Evolutionary conservation across 2,329 filamentous ascomycete genomes (phyloP), one percentile per base, ranked within the genome.

Genomic region (Didymella pomorum): DNA sequence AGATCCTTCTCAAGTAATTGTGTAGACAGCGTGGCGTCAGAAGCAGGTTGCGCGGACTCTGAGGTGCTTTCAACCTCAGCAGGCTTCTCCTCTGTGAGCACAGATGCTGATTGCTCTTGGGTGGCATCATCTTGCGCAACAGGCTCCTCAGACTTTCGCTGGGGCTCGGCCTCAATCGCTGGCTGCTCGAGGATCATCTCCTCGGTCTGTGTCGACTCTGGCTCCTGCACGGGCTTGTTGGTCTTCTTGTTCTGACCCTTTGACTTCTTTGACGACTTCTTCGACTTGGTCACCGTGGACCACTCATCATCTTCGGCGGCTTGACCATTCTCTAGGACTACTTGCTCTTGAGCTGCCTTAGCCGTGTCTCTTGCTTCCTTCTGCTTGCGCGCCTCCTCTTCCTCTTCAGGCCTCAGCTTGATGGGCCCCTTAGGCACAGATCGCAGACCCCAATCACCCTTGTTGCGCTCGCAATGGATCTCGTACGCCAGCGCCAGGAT

Each of bases 401-500:
- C 50, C 29, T 73, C 65, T 6, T 59, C 66, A 14, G 66, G 65
- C 31, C 58, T 72, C 39, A 94, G 94, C 55, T 93, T 73, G 1
- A 84, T 77, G 76, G 93, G 93, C 75, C 97, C 93, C 0, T 88
- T 90, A 0, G 94, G 94, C 3, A 86, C 84, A 57, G 85, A 91
- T 61, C 93, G 84, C 76, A 97, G 72, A 59, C 93, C 86, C 90
- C 92, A 96, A 74, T 96, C 89, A 2, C 93, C 93, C n/a, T 88
- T 87, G 74, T 96, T 96, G 58, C 89, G 83, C 80, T 98, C 93
- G 70, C 91, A 90, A 70, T 98, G 94, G n/a, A 98, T 76, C 75
- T 99, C 95, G 76, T 98, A 98, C 1, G 92, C 90, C 55, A 99
- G 81, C 9, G 94, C 95, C 71, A 98, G 81, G 39, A 99, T 85